phyloP scores from a whole-genome alignment of 257 asterid genomes.

The Petrea volubilis region DNA sequence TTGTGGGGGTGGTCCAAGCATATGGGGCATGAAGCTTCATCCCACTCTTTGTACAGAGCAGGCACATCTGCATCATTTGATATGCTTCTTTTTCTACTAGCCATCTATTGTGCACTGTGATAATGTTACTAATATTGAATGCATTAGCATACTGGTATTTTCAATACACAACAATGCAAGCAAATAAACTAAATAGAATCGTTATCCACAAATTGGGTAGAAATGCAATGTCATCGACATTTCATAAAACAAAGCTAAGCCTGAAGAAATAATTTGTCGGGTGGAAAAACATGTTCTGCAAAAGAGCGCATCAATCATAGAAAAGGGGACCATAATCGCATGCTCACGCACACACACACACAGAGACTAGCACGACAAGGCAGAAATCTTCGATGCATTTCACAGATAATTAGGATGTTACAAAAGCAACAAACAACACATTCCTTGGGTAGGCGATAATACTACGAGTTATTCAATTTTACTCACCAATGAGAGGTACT shows the following conservation, averaged over 20 bases:
- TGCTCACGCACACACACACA: neutral
- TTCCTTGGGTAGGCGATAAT: neutral
- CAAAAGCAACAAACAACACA: slow-evolving; percentile 11
- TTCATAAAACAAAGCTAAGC: slow-evolving; percentile 6
- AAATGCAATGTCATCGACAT: slow-evolving; percentile 5
- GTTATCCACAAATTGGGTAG: neutral
- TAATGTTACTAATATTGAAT: slow-evolving; percentile 54
- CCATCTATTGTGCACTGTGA: slow-evolving; percentile 87
- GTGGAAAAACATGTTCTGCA: neutral
- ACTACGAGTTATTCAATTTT: slow-evolving; percentile 17
- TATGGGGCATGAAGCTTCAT: slow-evolving; percentile 88
- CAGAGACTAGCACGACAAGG: neutral
- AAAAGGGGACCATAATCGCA: neutral
- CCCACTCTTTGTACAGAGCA: slow-evolving; percentile 83
- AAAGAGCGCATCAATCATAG: neutral
- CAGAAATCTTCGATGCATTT: neutral
- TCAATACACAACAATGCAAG: slow-evolving; percentile 9
- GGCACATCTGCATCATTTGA: slow-evolving; percentile 67
- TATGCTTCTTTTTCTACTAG: slow-evolving; percentile 91
- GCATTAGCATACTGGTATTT: slow-evolving; percentile 37
- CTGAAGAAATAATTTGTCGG: neutral
- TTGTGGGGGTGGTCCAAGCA: slow-evolving; percentile 90
- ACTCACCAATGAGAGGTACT: slow-evolving; percentile 62
- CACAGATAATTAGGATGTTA: neutral
- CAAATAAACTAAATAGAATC: slow-evolving; percentile 5